Evolutionary conservation across 192 early-diverging fungal genomes (phyloP), one percentile per base, ranked within the genome.

Genomic region (Coemansia guatemalensis): DNA sequence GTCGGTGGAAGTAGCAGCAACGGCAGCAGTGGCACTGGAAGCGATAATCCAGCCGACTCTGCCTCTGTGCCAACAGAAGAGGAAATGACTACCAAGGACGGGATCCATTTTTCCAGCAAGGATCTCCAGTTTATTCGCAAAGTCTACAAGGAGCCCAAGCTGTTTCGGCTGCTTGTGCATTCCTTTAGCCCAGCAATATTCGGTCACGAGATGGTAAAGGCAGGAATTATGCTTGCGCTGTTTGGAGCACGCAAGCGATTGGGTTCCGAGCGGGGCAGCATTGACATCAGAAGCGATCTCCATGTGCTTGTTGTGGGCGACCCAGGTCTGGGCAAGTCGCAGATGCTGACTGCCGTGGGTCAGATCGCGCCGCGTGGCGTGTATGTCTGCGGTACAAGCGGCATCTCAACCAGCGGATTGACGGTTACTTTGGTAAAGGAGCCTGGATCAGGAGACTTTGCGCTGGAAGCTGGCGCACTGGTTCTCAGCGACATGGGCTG

Each of bases 401-500:
- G 89, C 0, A 84, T 77, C 14, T 78, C 86, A 2, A 80, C 86
- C 11, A 86, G 87, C 33, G 88, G 88, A 58, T 79, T 91, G 68
- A 91, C 91, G 2, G 88, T 87, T 27, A 83, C 87, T 8, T 79
- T 93, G 14, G 85, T 88, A 49, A 88, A 90, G 61, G 91, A 93
- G 54, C 55, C 82, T 7, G 84, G 85, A 11, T 90, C 88, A 1
- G 81, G 86, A 25, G 89, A 91, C 64, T 92, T 87, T 87, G 90
- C 89, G 9, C 74, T 93, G 29, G 89, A 93, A 60, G 91, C 89
- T 2, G 87, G 87, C 7, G 91, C 93, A 1, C 72, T 95, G 30
- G 92, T 93, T n/a, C 87, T 94, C 65, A 91, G 88, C 25, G 92
- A 95, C 74, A 89, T 91, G 75, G 93, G 93, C 22, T 88, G 90